phyloP scores from a whole-genome alignment of 257 asterid species.

The Gardenia jasminoides region DNA sequence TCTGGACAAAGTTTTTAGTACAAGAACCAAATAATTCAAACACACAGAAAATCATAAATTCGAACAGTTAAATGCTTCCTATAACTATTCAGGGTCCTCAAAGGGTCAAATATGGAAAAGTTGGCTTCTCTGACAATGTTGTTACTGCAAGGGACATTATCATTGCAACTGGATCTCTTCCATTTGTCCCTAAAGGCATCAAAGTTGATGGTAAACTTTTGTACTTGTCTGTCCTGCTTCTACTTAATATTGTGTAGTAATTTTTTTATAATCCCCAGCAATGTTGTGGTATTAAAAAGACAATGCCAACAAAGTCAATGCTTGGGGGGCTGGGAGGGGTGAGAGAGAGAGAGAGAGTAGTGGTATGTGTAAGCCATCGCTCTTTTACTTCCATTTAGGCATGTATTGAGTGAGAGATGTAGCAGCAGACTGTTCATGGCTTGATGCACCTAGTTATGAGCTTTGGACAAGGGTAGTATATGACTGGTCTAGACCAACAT shows the following conservation, averaged over 20 bases:
- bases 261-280: too few relatives aligned
- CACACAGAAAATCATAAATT: not conserved
- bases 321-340: too few relatives aligned
- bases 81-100: slow-evolving; percentile 73
- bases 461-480: not conserved
- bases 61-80: not conserved
- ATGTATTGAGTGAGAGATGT: too few relatives aligned
- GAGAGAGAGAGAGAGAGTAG: too few relatives aligned
- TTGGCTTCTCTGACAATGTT: slow-evolving; percentile 52
- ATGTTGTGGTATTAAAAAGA: too few relatives aligned
- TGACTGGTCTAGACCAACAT: not conserved
- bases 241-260: too few relatives aligned
- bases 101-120: slow-evolving; percentile 74
- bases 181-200: slow-evolving; percentile 90
- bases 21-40: not conserved
- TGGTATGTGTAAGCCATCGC: too few relatives aligned
- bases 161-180: slow-evolving; percentile 91
- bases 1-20: not conserved
- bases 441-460: not conserved
- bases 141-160: slow-evolving; percentile 87
- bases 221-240: slow-evolving; percentile 1
- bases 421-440: too few relatives aligned
- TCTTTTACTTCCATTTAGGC: too few relatives aligned
- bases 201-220: slow-evolving; percentile 83
- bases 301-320: too few relatives aligned